phyloP scores from a whole-genome alignment of 306 rosid genomes.

The Casuarina cunninghamiana region DNA sequence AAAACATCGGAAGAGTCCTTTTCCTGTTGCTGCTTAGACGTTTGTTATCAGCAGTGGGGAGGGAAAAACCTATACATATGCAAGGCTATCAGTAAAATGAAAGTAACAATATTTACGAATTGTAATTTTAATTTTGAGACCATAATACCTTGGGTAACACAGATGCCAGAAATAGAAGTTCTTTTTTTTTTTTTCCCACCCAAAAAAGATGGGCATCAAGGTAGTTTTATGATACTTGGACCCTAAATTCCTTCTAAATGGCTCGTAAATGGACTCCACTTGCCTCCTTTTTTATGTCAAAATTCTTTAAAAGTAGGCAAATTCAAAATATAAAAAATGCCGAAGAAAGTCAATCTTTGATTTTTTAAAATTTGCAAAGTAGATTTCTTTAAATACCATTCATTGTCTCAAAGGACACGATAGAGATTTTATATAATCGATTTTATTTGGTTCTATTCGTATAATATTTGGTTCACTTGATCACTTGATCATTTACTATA shows the following conservation, averaged over 20 bases:
- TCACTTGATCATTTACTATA: too few species aligned
- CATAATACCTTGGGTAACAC: constrained; percentile 64
- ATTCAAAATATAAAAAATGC: background rate
- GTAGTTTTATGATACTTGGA: constrained; percentile 55
- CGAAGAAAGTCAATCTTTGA: too few species aligned
- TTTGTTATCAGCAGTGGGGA: constrained; percentile 24
- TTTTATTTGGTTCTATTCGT: too few species aligned
- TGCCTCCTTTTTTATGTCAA: constrained; percentile 65
- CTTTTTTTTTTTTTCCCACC: constrained; percentile 95
- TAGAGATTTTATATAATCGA: too few species aligned
- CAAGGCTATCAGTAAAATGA: constrained; percentile 18
- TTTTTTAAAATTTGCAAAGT: too few species aligned
- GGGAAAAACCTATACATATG: constrained; percentile 48
- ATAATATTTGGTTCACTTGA: too few species aligned
- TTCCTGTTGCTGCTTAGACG: constrained; percentile 47
- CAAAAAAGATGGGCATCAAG: constrained; percentile 80
- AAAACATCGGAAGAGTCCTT: constrained; percentile 46
- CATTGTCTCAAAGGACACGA: too few species aligned
- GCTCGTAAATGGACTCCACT: constrained; percentile 49
- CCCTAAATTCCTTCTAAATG: constrained; percentile 32
- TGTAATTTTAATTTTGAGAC: too few species aligned
- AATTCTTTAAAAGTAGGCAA: constrained; percentile 43
- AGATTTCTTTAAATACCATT: too few species aligned
- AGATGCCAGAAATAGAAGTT: constrained; percentile 73
- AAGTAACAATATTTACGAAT: background rate